phyloP scores from a whole-genome alignment of 305 asterid species.

The Fraxinus dipetala region DNA sequence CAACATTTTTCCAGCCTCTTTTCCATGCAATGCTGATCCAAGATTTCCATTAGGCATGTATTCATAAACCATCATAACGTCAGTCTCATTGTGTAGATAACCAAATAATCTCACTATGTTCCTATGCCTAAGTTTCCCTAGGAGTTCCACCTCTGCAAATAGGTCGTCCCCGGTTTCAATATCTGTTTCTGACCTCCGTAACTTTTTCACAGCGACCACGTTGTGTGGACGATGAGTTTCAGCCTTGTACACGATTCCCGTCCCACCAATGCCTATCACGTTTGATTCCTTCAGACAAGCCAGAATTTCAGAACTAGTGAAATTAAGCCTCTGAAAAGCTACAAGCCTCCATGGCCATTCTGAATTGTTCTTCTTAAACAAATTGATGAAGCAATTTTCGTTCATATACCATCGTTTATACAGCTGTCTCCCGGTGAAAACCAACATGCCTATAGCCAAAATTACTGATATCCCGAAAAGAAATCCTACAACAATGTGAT shows the following conservation, averaged over 20 bases:
- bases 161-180: conserved; percentile 55
- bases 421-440: conserved; percentile 38
- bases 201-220: conserved; percentile 64
- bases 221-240: conserved; percentile 46
- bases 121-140: conserved; percentile 71
- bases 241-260: conserved; percentile 69
- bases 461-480: conserved; percentile 43
- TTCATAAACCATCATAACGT: conserved; percentile 66
- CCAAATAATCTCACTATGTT: conserved; percentile 70
- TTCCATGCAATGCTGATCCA: conserved; percentile 62
- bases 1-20: conserved; percentile 41
- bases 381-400: conserved; percentile 43
- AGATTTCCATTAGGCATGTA: conserved; percentile 82
- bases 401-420: conserved; percentile 52
- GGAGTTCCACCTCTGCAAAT: conserved; percentile 54
- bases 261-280: conserved; percentile 71
- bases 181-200: conserved; percentile 56
- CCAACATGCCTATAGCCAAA: conserved; percentile 30
- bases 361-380: conserved; percentile 42
- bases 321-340: conserved; percentile 64
- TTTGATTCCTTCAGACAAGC: conserved; percentile 58
- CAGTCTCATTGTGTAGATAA: conserved; percentile 63
- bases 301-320: conserved; percentile 58
- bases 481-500: conserved; percentile 44
- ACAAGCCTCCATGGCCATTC: conserved; percentile 86